Evolutionary conservation across 768 basidiomycete species (phyloP).

Genomic region (Daedaleopsis sinensis): DNA sequence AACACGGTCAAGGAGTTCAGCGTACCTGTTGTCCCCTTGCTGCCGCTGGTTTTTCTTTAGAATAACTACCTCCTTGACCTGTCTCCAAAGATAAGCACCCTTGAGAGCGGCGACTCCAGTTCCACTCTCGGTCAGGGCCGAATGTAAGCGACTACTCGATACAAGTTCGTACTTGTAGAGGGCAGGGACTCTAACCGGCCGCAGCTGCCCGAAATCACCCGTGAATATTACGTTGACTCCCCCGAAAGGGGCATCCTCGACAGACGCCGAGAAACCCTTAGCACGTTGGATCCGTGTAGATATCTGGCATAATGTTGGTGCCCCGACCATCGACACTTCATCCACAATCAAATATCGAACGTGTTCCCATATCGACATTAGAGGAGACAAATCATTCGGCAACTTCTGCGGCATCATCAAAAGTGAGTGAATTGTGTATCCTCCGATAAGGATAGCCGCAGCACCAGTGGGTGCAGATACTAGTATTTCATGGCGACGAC

Average conservation of each 20-base stretch:
- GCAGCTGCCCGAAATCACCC: constrained; percentile 34
- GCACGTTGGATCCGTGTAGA: constrained; percentile 25
- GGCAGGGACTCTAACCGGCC: constrained; percentile 23
- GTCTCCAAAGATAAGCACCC: no score
- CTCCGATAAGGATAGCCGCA: constrained; percentile 31
- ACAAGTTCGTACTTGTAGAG: constrained; percentile 20
- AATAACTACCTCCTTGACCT: no score
- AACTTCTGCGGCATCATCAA: constrained; percentile 18
- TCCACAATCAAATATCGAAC: constrained; percentile 27
- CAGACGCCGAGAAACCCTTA: constrained; percentile 12
- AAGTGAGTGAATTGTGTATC: constrained; percentile 34
- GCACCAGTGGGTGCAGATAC: constrained; percentile 34
- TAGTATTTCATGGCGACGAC: constrained; percentile 13
- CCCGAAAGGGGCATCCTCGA: constrained; percentile 27
- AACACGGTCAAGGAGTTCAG: no score
- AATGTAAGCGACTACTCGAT: no score
- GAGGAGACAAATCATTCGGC: background rate
- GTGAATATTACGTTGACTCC: constrained; percentile 36
- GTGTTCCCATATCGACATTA: constrained; percentile 19
- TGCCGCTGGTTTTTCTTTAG: no score
- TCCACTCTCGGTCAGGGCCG: background rate
- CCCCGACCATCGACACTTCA: constrained; percentile 26
- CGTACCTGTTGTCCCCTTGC: no score
- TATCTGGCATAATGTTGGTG: constrained; percentile 26
- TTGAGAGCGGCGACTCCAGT: no score